Evolutionary conservation across 495 filamentous ascomycete genomes (phyloP), one percentile per base, ranked within the genome.

Genomic region (Aspergillus ellipticus): DNA sequence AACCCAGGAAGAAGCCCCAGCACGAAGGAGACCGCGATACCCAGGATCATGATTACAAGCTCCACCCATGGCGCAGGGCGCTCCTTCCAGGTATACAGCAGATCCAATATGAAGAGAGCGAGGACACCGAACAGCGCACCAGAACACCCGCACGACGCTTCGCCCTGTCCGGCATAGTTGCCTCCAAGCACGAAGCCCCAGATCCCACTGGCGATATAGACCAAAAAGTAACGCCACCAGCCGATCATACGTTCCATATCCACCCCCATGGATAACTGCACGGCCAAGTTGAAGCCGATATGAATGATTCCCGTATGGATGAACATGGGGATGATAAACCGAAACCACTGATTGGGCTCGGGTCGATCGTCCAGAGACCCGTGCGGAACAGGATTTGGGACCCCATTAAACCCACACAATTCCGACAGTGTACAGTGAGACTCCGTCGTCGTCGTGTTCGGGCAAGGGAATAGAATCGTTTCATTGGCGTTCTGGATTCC

Each of bases 111-210:
- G 42, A 81, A 84, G 39, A 98, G 80, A 15, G 94, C 94, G 22
- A 98, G 84, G 58, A 98, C 82, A 45, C 94, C 94, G 63, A 97
- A 98, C 13, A 98, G 77, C 3, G 83, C 81, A 41, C 94, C 94
- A 0, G 94, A 97, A 39, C 90, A 91, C 20, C 94, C 94, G 2
- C 85, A 90, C 17, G 90, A 94, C 0, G 90, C 81, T 58, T 94
- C 85, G 15, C 85, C 86, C 21, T 83, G 79, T 6, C 86, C 84
- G 10, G 93, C 91, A 61, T 88, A 96, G 70, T 97, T 98, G 16
- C 92, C 94, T 58, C 94, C 94, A 54, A 98, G 79, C 3, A 97
- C 89, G 66, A 96, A 97, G 15, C 94, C 94, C 66, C 97, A 98
- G 57, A 98, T 98, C 17, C 94, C 94, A 49, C 88, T 83, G 60